phyloP scores from a whole-genome alignment of 257 asterid species.

The Penstemon davidsonii region DNA sequence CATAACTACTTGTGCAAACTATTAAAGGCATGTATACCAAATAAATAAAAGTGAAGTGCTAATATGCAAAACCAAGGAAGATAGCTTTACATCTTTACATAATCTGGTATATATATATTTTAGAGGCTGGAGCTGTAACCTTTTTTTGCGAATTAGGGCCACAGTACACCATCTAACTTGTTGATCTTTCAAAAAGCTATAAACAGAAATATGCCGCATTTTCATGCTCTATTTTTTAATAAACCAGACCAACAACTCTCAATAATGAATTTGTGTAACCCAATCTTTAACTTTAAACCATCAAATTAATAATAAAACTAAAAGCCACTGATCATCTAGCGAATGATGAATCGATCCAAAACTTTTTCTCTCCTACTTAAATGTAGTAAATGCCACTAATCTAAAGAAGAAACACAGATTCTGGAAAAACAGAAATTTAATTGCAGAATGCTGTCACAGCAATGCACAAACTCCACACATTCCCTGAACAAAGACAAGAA shows the following conservation, averaged over 20 bases:
- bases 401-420: not conserved
- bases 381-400: too few relatives aligned
- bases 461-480: not conserved
- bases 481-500: not conserved
- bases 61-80: not conserved
- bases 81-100: not conserved
- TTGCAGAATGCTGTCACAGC: not conserved
- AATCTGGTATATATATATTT: not conserved
- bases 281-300: not conserved
- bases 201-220: conserved; percentile 3
- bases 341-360: not conserved
- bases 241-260: not conserved
- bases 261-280: not conserved
- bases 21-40: not conserved
- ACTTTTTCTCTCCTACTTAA: too few relatives aligned
- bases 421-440: not conserved
- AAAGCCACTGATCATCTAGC: not conserved
- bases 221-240: not conserved
- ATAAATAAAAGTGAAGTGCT: not conserved
- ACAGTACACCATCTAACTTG: not conserved
- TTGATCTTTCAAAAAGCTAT: not conserved
- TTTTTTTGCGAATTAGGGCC: conserved; percentile 2
- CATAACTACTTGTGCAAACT: conserved; percentile 1
- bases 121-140: not conserved
- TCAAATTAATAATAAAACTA: not conserved